phyloP scores from a whole-genome alignment of 2,329 filamentous ascomycete genomes.

The Leptographium radiaticola region DNA sequence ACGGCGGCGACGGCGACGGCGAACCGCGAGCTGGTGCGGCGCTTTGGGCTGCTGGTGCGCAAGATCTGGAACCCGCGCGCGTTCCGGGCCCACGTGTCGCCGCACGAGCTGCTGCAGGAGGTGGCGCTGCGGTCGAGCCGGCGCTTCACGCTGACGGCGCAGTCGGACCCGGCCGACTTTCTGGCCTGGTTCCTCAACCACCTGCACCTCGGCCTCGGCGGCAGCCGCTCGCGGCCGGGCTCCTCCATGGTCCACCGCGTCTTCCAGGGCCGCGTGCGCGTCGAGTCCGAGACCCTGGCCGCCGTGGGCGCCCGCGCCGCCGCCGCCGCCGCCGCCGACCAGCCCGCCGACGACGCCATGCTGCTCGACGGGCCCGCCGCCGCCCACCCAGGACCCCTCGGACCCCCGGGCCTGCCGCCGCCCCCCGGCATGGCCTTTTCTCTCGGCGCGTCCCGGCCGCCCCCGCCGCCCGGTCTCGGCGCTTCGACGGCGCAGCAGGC shows the following conservation, averaged over 20 bases:
- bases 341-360: constrained; percentile 6
- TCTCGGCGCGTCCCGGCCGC: not conserved
- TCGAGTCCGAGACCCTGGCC: constrained; percentile 61
- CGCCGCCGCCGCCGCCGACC: constrained; percentile 6
- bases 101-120: constrained; percentile 92
- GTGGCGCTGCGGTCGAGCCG: constrained; percentile 83
- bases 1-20: constrained; percentile 11
- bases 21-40: constrained; percentile 69
- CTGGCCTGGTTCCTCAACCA: constrained; percentile 97
- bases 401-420: not conserved
- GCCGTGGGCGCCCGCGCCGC: constrained; percentile 10
- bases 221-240: constrained; percentile 72
- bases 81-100: constrained; percentile 93
- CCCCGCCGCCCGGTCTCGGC: not conserved
- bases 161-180: constrained; percentile 94
- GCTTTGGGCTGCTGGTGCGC: constrained; percentile 78
- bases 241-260: constrained; percentile 81
- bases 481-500: not conserved
- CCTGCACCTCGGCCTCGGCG: constrained; percentile 80
- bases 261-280: constrained; percentile 84
- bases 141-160: constrained; percentile 77
- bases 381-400: not conserved
- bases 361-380: constrained; percentile 5
- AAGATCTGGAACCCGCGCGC: constrained; percentile 98
- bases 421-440: constrained; percentile 3